Percentiles rank a stretch among this genome's conserved stretches.
These are phyloP conservation scores for Thalassiosira mediterranea DNA, from an alignment of 352 stramenopile genomes.

Conservation along the genomic window DNA sequence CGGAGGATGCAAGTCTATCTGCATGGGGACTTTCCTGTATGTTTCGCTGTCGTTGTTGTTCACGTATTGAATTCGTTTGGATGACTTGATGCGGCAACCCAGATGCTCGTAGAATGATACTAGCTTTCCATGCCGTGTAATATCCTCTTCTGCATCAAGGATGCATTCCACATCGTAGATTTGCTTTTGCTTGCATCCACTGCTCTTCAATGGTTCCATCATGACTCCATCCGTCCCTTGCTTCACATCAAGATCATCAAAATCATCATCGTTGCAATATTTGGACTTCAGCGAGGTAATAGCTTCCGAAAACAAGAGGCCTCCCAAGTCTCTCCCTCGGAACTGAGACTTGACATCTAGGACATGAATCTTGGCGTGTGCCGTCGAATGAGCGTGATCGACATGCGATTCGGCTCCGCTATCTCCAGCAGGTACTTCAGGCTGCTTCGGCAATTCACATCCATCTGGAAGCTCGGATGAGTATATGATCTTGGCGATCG, in stretches of 20 bases:
- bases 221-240: background rate
- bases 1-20: slow-evolving; percentile 36
- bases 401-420: too few species aligned
- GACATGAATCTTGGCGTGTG: slow-evolving; percentile 65
- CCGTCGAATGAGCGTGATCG: slow-evolving; percentile 12
- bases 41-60: slow-evolving; percentile 72
- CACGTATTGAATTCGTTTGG: slow-evolving; percentile 59
- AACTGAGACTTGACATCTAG: slow-evolving; percentile 63
- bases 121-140: slow-evolving; percentile 59
- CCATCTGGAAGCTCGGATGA: slow-evolving; percentile 34
- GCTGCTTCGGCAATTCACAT: background rate
- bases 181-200: slow-evolving; percentile 14
- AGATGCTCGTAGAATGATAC: slow-evolving; percentile 61
- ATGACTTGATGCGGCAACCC: slow-evolving; percentile 51
- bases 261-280: slow-evolving; percentile 40
- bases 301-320: slow-evolving; percentile 61
- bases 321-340: slow-evolving; percentile 63
- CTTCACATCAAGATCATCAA: slow-evolving; percentile 21
- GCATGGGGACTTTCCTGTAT: slow-evolving; percentile 72
- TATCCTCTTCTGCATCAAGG: slow-evolving; percentile 73
- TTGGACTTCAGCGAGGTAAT: slow-evolving; percentile 44
- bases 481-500: slow-evolving; percentile 74
- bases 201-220: background rate
- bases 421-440: background rate
- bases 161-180: slow-evolving; percentile 50